These are phyloP conservation scores for Monilinia fructigena DNA, from an alignment of 2,329 filamentous ascomycete species.

Conservation along the genomic window DNA sequence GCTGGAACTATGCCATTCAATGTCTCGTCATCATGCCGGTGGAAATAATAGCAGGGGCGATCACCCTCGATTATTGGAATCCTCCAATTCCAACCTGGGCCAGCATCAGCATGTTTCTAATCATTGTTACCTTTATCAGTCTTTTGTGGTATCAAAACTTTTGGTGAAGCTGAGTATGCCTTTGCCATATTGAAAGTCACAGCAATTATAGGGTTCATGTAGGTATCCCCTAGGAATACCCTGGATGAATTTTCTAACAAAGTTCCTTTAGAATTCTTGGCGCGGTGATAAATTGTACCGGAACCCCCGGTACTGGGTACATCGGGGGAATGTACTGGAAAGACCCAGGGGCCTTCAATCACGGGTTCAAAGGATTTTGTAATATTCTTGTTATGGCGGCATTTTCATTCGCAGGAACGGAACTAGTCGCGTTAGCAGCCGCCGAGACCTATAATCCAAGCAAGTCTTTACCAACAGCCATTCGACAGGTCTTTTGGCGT, in stretches of 20 bases:
- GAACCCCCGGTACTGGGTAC: slow-evolving; percentile 70
- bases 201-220: slow-evolving; percentile 88
- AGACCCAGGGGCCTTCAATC: slow-evolving; percentile 75
- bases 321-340: slow-evolving; percentile 79
- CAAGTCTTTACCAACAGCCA: slow-evolving; percentile 78
- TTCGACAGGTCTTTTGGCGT: slow-evolving; percentile 97
- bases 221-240: slow-evolving; percentile 40
- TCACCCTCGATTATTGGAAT: slow-evolving; percentile 83
- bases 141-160: slow-evolving; percentile 85
- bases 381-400: slow-evolving; percentile 74
- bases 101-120: slow-evolving; percentile 80
- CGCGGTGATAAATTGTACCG: slow-evolving; percentile 81
- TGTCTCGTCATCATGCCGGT: slow-evolving; percentile 82
- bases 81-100: slow-evolving; percentile 71
- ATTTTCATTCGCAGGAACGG: slow-evolving; percentile 75
- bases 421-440: slow-evolving; percentile 73
- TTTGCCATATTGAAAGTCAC: slow-evolving; percentile 85
- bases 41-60: slow-evolving; percentile 81
- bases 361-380: slow-evolving; percentile 79
- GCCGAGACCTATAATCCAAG: slow-evolving; percentile 78
- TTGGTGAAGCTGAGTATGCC: slow-evolving; percentile 85
- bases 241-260: slow-evolving; percentile 13
- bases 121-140: slow-evolving; percentile 76
- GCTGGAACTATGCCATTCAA: slow-evolving; percentile 90
- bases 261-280: slow-evolving; percentile 66